phyloP scores from a whole-genome alignment of 768 basidiomycete species.

The Pleurotus pulmonarius region DNA sequence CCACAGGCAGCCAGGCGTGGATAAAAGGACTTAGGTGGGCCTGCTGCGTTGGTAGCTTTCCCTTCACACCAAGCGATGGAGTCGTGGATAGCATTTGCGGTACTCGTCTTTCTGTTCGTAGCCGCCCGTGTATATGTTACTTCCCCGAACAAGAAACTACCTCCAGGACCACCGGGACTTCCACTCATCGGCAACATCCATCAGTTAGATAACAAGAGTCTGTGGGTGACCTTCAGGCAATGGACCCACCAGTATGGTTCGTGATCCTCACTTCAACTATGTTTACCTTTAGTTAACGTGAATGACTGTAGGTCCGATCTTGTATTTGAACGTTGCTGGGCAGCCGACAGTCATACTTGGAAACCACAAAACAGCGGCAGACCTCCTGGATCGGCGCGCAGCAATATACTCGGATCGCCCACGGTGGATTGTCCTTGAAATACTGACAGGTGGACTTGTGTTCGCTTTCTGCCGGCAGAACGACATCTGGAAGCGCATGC shows the following conservation, averaged over 20 bases:
- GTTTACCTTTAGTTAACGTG: background rate
- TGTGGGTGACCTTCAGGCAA: slow-evolving; percentile 17
- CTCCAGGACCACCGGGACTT: slow-evolving; percentile 21
- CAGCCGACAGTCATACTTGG: slow-evolving; percentile 24
- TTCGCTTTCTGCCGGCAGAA: slow-evolving; percentile 19
- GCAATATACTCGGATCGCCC: slow-evolving; percentile 22
- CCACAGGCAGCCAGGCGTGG: too few relatives aligned
- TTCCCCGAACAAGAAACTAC: slow-evolving; percentile 10
- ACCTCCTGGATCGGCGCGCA: slow-evolving; percentile 28
- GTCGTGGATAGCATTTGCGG: background rate
- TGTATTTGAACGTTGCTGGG: slow-evolving; percentile 15
- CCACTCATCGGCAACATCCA: slow-evolving; percentile 21
- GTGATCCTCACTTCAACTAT: background rate
- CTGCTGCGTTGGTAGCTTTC: too few relatives aligned
- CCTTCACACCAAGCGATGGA: background rate
- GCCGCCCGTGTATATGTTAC: background rate
- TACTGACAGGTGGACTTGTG: slow-evolving; percentile 25
- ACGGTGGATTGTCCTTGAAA: slow-evolving; percentile 23
- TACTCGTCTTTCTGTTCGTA: background rate
- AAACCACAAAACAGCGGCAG: slow-evolving; percentile 22
- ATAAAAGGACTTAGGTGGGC: too few relatives aligned
- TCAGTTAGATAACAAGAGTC: slow-evolving; percentile 13
- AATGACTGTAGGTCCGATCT: slow-evolving; percentile 12
- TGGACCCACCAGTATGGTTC: slow-evolving; percentile 20
- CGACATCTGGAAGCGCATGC: slow-evolving; percentile 8